phyloP scores from a whole-genome alignment of 768 basidiomycete genomes.

The Mrakia hoshinonis region DNA sequence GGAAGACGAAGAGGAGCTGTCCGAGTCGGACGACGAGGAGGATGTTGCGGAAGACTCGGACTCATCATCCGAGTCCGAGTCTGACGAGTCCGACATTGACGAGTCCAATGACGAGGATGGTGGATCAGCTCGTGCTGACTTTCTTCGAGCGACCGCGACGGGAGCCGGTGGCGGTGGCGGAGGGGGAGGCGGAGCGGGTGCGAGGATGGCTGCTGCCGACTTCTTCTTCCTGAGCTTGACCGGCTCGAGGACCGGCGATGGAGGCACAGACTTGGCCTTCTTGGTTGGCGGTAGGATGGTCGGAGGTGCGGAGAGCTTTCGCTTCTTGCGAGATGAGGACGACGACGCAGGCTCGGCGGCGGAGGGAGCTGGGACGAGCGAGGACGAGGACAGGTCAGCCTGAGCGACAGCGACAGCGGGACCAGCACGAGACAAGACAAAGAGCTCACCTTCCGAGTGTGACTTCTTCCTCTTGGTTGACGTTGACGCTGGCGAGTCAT shows the following conservation, averaged over 20 bases:
- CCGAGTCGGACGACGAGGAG: constrained; percentile 2
- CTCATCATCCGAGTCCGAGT: constrained; percentile 1
- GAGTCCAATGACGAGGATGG: not conserved
- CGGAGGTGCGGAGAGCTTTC: not conserved
- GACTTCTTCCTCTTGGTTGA: constrained; percentile 6
- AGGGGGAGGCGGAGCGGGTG: too few species aligned
- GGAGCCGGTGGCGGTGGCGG: not conserved
- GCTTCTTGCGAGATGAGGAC: constrained; percentile 7
- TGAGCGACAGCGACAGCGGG: too few species aligned
- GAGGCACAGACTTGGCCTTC: not conserved
- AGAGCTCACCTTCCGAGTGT: not conserved
- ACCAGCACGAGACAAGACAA: not conserved
- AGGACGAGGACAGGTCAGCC: not conserved
- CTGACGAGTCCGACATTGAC: not conserved
- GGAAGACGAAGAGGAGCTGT: constrained; percentile 6
- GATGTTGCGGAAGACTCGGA: not conserved
- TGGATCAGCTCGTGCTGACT: not conserved
- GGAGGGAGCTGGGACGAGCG: not conserved
- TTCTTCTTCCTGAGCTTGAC: constrained; percentile 2
- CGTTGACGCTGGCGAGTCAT: not conserved
- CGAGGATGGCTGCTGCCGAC: not conserved
- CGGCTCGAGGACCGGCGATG: not conserved
- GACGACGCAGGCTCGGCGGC: not conserved
- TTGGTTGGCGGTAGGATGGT: not conserved
- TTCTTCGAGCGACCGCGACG: not conserved